Evolutionary conservation across 2,329 filamentous ascomycete genomes (phyloP).

Genomic region (Nannizzia gypsea): DNA sequence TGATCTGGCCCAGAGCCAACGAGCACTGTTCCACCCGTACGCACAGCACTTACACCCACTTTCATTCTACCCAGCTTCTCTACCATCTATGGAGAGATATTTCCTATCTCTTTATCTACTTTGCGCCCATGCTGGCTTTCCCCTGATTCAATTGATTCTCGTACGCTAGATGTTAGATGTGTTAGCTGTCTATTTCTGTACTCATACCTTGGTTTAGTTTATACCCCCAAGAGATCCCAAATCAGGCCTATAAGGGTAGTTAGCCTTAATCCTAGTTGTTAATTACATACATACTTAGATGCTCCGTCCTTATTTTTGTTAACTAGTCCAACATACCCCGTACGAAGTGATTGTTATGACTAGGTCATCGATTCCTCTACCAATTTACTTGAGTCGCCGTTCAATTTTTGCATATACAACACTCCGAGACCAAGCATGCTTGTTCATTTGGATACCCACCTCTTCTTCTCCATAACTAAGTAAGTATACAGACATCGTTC

Average conservation of each 20-base stretch:
- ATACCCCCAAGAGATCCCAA: slow-evolving; percentile 1
- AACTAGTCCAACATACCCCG: no score
- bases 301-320: neutral
- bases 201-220: neutral
- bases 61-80: no score
- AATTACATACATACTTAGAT: neutral
- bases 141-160: neutral
- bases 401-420: no score
- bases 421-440: neutral
- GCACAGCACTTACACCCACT: no score
- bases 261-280: neutral
- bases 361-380: no score
- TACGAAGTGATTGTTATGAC: no score
- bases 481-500: no score
- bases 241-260: neutral
- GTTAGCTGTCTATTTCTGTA: neutral
- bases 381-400: no score
- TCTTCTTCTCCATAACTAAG: neutral
- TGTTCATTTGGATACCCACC: neutral
- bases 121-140: neutral
- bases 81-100: neutral
- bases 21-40: no score
- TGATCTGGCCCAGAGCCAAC: no score
- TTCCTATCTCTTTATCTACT: neutral
- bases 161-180: neutral